Conservation (phyloP, 2,329 filamentous ascomycete species). For the Cercospora sesami region DNA sequence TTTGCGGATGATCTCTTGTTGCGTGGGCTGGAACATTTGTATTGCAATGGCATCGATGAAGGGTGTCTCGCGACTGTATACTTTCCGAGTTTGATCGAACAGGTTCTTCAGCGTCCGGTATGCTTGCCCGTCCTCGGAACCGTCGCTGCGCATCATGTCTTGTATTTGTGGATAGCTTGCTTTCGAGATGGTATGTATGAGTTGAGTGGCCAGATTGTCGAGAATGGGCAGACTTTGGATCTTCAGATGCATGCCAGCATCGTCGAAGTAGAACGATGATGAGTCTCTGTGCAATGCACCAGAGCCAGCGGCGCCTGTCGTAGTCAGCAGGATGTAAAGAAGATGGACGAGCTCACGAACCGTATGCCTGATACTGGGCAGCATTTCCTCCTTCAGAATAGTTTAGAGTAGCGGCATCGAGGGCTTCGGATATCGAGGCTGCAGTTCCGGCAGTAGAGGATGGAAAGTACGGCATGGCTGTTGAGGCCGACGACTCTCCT, state of each 20-base stretch:
- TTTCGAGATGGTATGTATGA: conserved; percentile 58
- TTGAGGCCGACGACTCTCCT: conserved; percentile 18
- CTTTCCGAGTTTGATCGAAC: conserved; percentile 64
- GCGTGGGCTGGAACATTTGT: conserved; percentile 42
- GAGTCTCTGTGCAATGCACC: neutral
- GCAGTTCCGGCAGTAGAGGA: conserved; percentile 7
- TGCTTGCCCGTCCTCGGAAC: conserved; percentile 53
- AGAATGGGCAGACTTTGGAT: conserved; percentile 62
- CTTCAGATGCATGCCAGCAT: conserved; percentile 51
- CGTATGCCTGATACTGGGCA: conserved; percentile 21
- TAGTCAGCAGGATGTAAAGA: conserved; percentile 38
- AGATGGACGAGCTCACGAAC: conserved; percentile 6
- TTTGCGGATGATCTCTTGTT: conserved; percentile 62
- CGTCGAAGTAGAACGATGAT: conserved; percentile 40
- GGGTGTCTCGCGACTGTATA: conserved; percentile 58
- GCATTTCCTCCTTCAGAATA: conserved; percentile 17
- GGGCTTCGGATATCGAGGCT: conserved; percentile 14
- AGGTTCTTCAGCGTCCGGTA: conserved; percentile 62
- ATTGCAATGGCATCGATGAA: conserved; percentile 50
- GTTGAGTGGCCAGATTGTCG: conserved; percentile 61
- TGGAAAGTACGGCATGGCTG: conserved; percentile 29
- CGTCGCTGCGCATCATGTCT: conserved; percentile 52
- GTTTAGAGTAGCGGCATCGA: conserved; percentile 17
- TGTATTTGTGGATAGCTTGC: conserved; percentile 59
- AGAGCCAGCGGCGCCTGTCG: conserved; percentile 32